These are phyloP conservation scores for Amanita jacksonii DNA, from an alignment of 768 basidiomycete species.

Conservation along the genomic window DNA sequence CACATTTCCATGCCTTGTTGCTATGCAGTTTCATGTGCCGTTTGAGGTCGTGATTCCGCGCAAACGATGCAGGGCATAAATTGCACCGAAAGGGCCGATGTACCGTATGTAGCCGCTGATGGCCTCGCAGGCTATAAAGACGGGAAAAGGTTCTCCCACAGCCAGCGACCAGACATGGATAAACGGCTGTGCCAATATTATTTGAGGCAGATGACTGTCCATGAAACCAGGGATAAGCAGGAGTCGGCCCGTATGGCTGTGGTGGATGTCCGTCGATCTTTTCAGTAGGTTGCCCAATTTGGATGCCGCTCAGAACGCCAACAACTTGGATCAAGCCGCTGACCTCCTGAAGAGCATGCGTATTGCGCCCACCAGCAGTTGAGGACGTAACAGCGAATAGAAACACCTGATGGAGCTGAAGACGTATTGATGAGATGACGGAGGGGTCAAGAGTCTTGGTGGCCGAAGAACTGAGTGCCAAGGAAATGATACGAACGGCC, in stretches of 20 bases:
- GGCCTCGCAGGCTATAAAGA: slow-evolving; percentile 59
- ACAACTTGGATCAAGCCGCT: slow-evolving; percentile 77
- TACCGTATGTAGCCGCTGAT: slow-evolving; percentile 55
- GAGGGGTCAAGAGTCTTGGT: slow-evolving; percentile 41
- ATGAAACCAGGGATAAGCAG: slow-evolving; percentile 27
- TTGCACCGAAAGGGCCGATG: slow-evolving; percentile 60
- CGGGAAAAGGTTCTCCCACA: slow-evolving; percentile 66
- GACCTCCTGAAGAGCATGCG: slow-evolving; percentile 61
- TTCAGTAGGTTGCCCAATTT: slow-evolving; percentile 45
- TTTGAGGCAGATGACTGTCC: slow-evolving; percentile 18
- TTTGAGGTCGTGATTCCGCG: slow-evolving; percentile 72
- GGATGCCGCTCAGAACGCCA: slow-evolving; percentile 70
- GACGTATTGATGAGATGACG: slow-evolving; percentile 61
- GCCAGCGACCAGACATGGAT: slow-evolving; percentile 58
- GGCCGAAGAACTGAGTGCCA: slow-evolving; percentile 34
- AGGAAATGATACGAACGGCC: slow-evolving; percentile 48
- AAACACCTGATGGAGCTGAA: slow-evolving; percentile 68
- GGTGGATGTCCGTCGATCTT: slow-evolving; percentile 20
- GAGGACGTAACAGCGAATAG: slow-evolving; percentile 71
- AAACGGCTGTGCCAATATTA: slow-evolving; percentile 68
- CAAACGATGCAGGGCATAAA: slow-evolving; percentile 65
- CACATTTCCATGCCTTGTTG: slow-evolving; percentile 64
- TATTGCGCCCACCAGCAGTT: slow-evolving; percentile 38
- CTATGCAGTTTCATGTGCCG: slow-evolving; percentile 69
- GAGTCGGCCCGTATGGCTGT: slow-evolving; percentile 21